Base-by-base conservation (phyloP, 768 basidiomycete species). In the Coprinellus micaceus region DNA sequence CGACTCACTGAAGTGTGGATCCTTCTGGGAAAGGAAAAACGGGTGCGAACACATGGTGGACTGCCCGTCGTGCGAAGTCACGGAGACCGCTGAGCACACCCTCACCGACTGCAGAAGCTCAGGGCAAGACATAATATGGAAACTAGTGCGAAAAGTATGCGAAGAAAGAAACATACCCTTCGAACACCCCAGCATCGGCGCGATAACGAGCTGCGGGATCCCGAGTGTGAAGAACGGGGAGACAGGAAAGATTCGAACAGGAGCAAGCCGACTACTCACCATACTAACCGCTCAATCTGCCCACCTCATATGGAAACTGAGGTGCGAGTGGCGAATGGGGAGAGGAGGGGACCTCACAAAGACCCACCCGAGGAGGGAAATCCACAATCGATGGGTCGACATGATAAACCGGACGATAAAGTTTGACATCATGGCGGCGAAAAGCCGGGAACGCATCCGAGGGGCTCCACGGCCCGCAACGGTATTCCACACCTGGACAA, bases 241-340 rank as follows among this genome's bases (percentile, higher is more conserved):
- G 21, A 13, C 21, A 19, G 41, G 41, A 7, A 48, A 48, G 47
- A 22, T 6, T 9, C 21, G 24, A 30, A 21, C 12, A 9, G 61
- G 64, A 1, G 45, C 55, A 1, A 52, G 30, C 2, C 15, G 66
- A 0, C 62, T 69, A 1, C 59, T 33, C 17, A 19, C 52, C 3
- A 69, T 69, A 2, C 22, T 69, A 3, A 51, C 71, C 28, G 56
- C 69, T 1, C 65, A 70, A 43, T 61, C 69, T 0, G 61, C 67
- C 0, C 60, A 69, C 53, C 53, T 66, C 2, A 69, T 69, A 17
- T 72, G 71, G 71, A 64, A 58, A 53, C 24, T 66, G 22, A 13
- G 67, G 37, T 63, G 63, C 29, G 58, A 65, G 33, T 52, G 66
- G 52, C 52, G 62, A 3, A 70, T 70, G 25, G 26, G 25, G 7